Percentiles rank a stretch among this genome's conserved stretches.
phyloP scores from a whole-genome alignment of 768 basidiomycete species.

The Tubosaeta sp. region DNA sequence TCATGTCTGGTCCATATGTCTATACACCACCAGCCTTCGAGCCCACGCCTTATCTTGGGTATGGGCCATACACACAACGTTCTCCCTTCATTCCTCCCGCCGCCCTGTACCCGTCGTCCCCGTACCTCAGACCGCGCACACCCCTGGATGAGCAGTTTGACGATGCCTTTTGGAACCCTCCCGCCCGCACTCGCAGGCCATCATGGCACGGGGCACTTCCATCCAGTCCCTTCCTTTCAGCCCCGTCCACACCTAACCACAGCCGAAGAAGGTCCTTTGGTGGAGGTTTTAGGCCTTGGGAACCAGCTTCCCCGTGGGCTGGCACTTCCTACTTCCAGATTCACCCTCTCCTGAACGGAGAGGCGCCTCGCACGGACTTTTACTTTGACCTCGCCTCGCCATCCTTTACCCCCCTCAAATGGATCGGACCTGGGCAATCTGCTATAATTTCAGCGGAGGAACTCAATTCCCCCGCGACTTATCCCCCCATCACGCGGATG shows the following conservation, averaged over 20 bases:
- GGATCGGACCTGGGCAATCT: slow-evolving; percentile 37
- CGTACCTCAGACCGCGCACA: slow-evolving; percentile 30
- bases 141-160: slow-evolving; percentile 21
- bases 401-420: slow-evolving; percentile 41
- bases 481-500: slow-evolving; percentile 50
- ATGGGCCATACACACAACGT: slow-evolving; percentile 29
- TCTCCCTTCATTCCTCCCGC: slow-evolving; percentile 45
- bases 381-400: slow-evolving; percentile 54
- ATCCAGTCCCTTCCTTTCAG: slow-evolving; percentile 21
- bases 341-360: slow-evolving; percentile 44
- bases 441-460: slow-evolving; percentile 40
- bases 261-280: slow-evolving; percentile 29
- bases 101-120: slow-evolving; percentile 33
- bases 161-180: slow-evolving; percentile 20
- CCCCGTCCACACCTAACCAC: slow-evolving; percentile 10
- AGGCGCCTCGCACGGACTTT: slow-evolving; percentile 41
- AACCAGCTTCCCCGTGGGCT: slow-evolving; percentile 23
- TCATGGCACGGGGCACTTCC: slow-evolving; percentile 41
- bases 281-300: slow-evolving; percentile 16
- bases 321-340: slow-evolving; percentile 24
- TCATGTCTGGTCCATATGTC: slow-evolving; percentile 41
- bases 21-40: slow-evolving; percentile 38
- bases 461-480: slow-evolving; percentile 49
- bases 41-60: slow-evolving; percentile 33
- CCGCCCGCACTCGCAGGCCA: slow-evolving; percentile 34